Base-by-base conservation (phyloP, 2,329 filamentous ascomycete species). In the Epicoccum sorghinum region DNA sequence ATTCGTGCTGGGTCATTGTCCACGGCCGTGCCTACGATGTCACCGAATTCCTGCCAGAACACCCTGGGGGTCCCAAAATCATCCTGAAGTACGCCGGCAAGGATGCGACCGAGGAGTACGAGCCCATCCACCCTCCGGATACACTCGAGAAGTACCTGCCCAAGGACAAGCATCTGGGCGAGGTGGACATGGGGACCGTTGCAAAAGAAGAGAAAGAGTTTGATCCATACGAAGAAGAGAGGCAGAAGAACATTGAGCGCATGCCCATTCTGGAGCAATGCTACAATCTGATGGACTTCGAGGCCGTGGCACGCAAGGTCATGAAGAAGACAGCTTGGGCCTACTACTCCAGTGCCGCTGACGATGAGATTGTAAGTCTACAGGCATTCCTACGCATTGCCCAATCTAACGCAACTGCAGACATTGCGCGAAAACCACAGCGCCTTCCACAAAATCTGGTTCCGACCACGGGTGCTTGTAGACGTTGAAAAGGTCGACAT, bases 261-360 rank as follows among this genome's bases (percentile, higher is more conserved):
- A 81, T 79, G 67, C 79, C 80, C 4, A 74, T 78, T 9, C 67
- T 82, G 18, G 71, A 76, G 55, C 72, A 78, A 45, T 74, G 80
- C 53, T 75, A 81, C 61, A 80, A 77, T 60, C 65, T 77, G 10
- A 74, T 82, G 65, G 95, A 99, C 78, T 99, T 99, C 74, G 95
- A 99, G 81, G 87, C 91, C 3, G 93, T 98, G 32, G 95, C 95
- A 4, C 87, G 89, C 66, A 82, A 86, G 35, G 86, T 96, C 52
- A 97, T 98, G 93, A 97, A 96, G 84, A 96, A 90, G 80, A 89
- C 88, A 1, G 93, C 93, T 0, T 99, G 95, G 95, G 95, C 90
- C 24, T 99, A 99, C 79, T 99, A 99, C 76, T 96, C 91, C 0
- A 95, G 90, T 70, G 93, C 91, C 52, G 91, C 93, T 0, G 91